Evolutionary conservation across 1,284 basidiomycete genomes (phyloP), one percentile per base, ranked within the genome.

Genomic region (Baeospora myosura): DNA sequence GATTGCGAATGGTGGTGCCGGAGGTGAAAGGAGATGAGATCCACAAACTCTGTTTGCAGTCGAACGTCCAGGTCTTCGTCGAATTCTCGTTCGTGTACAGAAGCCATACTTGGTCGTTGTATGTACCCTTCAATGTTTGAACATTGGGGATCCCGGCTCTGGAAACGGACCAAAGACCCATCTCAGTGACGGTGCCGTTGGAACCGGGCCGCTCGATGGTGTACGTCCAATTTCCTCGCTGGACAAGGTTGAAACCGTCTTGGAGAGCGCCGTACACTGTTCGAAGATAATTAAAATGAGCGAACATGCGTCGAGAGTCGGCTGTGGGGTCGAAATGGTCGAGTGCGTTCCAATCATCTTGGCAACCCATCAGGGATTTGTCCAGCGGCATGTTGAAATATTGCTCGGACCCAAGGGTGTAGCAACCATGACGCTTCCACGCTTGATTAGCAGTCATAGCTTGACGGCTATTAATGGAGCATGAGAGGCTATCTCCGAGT

Each of bases 321-420:
- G 80, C 67, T 0, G 90, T 93, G 23, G 90, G 88, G 61, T 95
- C 91, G 59, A 94, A 93, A 60, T 94, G 91, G 57, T 95, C 91
- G 18, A 92, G 75, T 2, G 84, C 77, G 58, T 93, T 92, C 86
- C 85, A 89, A 52, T 85, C 79, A 57, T 94, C 88, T 43, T 82
- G 55, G 57, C 91, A 95, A 40, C 89, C 90, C 18, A 88, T 66
- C 25, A 89, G 59, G 4, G 84, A 66, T 52, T 78, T 81, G 46
- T 87, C 82, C 48, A 93, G 68, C 2, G 85, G 84, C 74, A 92
- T 86, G 61, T 92, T 87, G 71, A 81, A 94, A 65, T 91, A 94
- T 57, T 94, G 90, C 47, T 78, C 72, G 3, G 91, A 92, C 22
- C 91, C 91, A 28, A 93, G 76, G 41, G 71, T 72, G 63, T 94